A percentile compares a stretch with the other conserved stretches of the same genome.
Conservation (phyloP, 164 flowering plant genomes). For the Magnolia sinica region DNA sequence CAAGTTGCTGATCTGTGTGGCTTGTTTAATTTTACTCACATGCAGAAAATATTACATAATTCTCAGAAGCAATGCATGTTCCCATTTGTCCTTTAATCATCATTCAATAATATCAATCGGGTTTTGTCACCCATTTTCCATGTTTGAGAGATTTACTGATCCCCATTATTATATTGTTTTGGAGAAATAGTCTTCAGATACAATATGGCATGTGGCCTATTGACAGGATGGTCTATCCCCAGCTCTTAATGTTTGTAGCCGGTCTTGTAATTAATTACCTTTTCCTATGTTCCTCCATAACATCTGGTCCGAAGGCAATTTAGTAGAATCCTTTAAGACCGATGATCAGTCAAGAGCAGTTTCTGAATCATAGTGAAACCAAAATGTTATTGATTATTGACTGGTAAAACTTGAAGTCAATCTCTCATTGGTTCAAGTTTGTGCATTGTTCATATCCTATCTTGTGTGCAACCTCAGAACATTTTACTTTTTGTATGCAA, state of each 20-base stretch:
- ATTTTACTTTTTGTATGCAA: neutral
- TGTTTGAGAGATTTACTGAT: neutral
- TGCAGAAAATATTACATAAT: neutral
- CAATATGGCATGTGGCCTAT: neutral
- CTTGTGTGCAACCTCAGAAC: no score
- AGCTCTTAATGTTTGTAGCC: neutral
- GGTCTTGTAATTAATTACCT: neutral
- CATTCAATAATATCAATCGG: neutral
- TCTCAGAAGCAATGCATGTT: no score
- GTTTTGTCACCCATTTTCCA: neutral
- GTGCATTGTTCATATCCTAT: neutral
- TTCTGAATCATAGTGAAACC: neutral
- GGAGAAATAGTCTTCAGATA: neutral
- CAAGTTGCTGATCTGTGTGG: neutral
- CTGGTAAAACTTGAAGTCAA: neutral
- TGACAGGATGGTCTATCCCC: neutral
- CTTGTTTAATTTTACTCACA: neutral
- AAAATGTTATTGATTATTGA: neutral
- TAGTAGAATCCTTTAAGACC: neutral
- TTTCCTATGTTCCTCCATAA: neutral
- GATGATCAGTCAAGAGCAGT: neutral
- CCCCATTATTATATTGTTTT: neutral
- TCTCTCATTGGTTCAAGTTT: neutral
- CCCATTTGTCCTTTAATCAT: neutral
- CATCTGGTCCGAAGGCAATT: neutral